Base-by-base conservation (phyloP, 2,329 filamentous ascomycete species). In the Stagonosporopsis vannaccii region DNA sequence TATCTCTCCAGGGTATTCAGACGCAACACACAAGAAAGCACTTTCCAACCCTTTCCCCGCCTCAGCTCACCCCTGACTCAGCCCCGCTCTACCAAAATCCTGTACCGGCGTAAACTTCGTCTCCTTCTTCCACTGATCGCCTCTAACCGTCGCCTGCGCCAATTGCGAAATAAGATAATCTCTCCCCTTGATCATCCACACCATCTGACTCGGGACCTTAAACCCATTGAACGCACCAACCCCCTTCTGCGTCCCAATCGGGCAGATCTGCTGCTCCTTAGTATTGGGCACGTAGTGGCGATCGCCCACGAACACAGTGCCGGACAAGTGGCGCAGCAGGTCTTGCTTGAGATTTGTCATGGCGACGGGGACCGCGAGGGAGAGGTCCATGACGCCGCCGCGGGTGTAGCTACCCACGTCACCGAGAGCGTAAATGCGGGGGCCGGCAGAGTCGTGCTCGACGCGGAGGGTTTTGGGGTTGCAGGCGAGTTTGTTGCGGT, bases 381-480 rank as follows among this genome's bases (percentile, higher is more conserved):
- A 67, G 47, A 80, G 69, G 41, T 80, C 77, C 58, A 83, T 68
- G 11, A 81, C 71, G 22, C 79, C 79, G 15, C 79, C 79, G 4
- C 71, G 71, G 5, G 79, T 78, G 57, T 79, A 79, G 2, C 73
- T 77, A 3, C 76, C 77, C 0, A 81, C 79, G 58, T 84, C 82
- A 40, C 82, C 82, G 13, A 80, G 66, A n/a, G 75, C 77, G 61
- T 83, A 84, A 37, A 83, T 72, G 7, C 76, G 70, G 1, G 76
- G 66, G 4, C 77, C 78, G 1, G 77, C 77, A 5, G 71, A 74
- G 17, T 76, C 77, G 39, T 75, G 56, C 42, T 79, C 77, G 44
- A 82, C 79, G 26, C 81, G 79, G 8, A 83, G 74, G 1, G 79
- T 82, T 23, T 72, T 64, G 51, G 84, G 76, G n/a, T 81, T 81